Percentiles rank a stretch among this genome's conserved stretches.
These are phyloP conservation scores for Apocynum venetum DNA, from an alignment of 257 asterid species.

Conservation along the genomic window DNA sequence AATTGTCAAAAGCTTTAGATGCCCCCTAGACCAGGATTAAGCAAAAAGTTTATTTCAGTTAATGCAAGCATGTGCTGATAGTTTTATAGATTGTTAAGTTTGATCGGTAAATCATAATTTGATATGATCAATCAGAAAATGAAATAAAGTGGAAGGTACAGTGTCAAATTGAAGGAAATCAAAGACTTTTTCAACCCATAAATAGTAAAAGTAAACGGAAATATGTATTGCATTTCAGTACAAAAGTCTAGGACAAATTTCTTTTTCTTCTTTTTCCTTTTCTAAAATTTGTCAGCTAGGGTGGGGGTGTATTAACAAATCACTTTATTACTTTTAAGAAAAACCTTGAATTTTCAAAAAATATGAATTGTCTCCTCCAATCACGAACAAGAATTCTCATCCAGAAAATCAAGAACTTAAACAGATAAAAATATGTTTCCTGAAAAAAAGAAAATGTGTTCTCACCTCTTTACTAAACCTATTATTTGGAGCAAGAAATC, in stretches of 20 bases:
- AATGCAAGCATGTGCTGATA: constrained; percentile 21
- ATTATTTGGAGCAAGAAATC: constrained; percentile 63
- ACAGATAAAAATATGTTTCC: too few relatives aligned
- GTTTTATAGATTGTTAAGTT: neutral
- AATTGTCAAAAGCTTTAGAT: neutral
- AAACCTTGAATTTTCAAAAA: neutral
- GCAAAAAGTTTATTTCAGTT: constrained; percentile 9
- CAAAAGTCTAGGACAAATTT: neutral
- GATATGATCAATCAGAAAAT: constrained; percentile 9
- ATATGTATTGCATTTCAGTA: neutral
- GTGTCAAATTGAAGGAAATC: neutral
- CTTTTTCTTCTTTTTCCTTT: neutral
- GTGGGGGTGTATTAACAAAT: too few relatives aligned
- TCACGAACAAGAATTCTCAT: neutral
- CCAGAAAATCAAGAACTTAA: neutral
- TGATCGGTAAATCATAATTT: neutral
- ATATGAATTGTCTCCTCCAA: neutral
- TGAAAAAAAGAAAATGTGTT: neutral
- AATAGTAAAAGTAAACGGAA: neutral
- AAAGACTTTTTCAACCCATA: neutral
- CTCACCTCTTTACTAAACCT: constrained; percentile 65
- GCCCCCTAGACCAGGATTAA: neutral
- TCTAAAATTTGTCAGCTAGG: neutral
- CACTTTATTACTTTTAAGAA: too few relatives aligned
- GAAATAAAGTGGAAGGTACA: constrained; percentile 12